These are phyloP conservation scores for Solanum rostratum DNA, from an alignment of 257 asterid species.

Conservation along the genomic window DNA sequence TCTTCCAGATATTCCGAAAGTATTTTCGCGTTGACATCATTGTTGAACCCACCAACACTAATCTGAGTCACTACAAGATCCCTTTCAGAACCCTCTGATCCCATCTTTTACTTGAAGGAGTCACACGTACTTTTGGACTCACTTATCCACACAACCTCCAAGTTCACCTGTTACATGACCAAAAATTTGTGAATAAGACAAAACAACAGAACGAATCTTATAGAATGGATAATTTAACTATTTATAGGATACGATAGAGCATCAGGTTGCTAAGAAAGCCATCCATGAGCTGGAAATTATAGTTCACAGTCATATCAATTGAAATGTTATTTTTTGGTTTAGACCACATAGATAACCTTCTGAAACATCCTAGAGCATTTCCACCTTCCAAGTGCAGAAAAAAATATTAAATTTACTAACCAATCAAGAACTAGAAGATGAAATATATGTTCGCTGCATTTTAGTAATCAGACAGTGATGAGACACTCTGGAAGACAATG, in stretches of 20 bases:
- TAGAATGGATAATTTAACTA: background rate
- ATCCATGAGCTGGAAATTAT: background rate
- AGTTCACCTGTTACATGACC: conserved; percentile 2
- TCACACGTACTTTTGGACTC: background rate
- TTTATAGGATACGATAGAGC: background rate
- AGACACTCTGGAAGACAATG: background rate
- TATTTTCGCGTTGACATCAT: conserved; percentile 45
- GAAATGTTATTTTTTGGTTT: background rate
- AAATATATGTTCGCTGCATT: background rate
- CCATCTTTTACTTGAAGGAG: conserved; percentile 24
- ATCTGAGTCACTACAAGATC: conserved; percentile 59
- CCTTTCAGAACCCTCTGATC: conserved; percentile 24
- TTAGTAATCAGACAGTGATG: background rate
- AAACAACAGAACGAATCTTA: background rate
- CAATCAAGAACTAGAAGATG: background rate
- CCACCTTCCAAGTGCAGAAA: background rate
- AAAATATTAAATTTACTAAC: background rate
- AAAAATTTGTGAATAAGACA: background rate
- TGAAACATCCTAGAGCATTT: background rate
- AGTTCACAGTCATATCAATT: background rate
- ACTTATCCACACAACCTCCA: background rate
- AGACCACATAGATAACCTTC: background rate
- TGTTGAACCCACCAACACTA: conserved; percentile 62
- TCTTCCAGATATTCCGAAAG: conserved; percentile 54
- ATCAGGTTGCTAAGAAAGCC: background rate